Percentiles rank a stretch among this genome's conserved stretches.
phyloP scores from a whole-genome alignment of 2,329 filamentous ascomycete genomes.

The Trichoderma sp. region DNA sequence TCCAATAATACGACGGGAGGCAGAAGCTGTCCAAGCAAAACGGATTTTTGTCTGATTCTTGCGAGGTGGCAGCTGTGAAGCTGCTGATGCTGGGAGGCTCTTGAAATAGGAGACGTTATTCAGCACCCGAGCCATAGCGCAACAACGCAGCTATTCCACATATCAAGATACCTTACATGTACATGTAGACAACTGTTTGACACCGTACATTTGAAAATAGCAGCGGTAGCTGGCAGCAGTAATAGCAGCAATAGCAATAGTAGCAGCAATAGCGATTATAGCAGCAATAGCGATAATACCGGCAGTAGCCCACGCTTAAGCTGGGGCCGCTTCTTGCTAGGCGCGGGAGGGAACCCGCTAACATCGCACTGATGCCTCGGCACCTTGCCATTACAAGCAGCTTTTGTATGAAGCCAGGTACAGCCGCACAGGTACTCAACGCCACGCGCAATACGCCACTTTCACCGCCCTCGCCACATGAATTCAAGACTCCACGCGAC shows the following conservation, averaged over 20 bases:
- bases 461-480: neutral
- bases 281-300: no score
- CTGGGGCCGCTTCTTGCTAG: neutral
- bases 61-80: neutral
- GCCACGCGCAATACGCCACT: slow-evolving; percentile 2
- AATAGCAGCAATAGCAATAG: no score
- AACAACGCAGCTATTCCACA: no score
- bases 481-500: neutral
- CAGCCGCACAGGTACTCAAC: neutral
- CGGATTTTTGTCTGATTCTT: neutral
- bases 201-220: no score
- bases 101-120: neutral
- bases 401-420: neutral
- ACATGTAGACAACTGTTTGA: no score
- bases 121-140: no score
- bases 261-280: no score
- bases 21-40: neutral
- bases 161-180: no score
- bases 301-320: no score
- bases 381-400: neutral
- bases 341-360: neutral
- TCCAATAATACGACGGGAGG: neutral
- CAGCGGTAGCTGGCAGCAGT: no score
- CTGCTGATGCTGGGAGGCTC: neutral
- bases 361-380: neutral